Evolutionary conservation across 75 land plant species (phyloP).

Genomic region (Gnetum montanum): DNA sequence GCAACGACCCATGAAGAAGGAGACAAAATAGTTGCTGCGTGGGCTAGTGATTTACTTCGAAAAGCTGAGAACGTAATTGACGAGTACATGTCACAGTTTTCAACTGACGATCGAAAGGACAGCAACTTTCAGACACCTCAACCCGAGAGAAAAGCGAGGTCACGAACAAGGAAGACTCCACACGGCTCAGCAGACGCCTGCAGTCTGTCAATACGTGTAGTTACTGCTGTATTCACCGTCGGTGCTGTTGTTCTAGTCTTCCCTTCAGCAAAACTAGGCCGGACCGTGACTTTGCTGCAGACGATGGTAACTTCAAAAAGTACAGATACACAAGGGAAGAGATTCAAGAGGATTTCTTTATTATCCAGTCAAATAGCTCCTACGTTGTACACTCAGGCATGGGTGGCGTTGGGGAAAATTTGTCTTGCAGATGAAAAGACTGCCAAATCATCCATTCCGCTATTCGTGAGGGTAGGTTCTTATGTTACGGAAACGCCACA

Average conservation of each 20-base stretch:
- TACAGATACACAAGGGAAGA: background rate
- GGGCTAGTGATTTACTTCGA: constrained; percentile 54
- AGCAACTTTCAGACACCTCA: constrained; percentile 35
- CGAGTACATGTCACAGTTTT: constrained; percentile 24
- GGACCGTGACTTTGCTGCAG: constrained; percentile 18
- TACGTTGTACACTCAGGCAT: constrained; percentile 46
- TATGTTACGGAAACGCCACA: too few relatives aligned
- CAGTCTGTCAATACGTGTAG: constrained; percentile 12
- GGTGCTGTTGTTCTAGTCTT: constrained; percentile 32
- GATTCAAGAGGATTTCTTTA: background rate
- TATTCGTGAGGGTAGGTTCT: constrained; percentile 68
- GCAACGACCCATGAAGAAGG: constrained; percentile 54
- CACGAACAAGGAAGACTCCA: constrained; percentile 10
- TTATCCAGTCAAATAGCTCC: constrained; percentile 6
- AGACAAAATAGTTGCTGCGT: constrained; percentile 43
- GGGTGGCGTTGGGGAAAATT: constrained; percentile 81
- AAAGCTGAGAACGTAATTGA: constrained; percentile 53
- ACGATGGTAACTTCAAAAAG: constrained; percentile 12
- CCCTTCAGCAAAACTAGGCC: constrained; percentile 19
- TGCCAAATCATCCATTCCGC: constrained; percentile 77
- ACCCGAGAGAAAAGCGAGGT: constrained; percentile 4
- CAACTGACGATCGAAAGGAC: constrained; percentile 13
- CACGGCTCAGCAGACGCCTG: constrained; percentile 5
- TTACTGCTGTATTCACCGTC: constrained; percentile 28
- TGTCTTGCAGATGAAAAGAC: constrained; percentile 75